Conservation (phyloP, 768 basidiomycete genomes). For the Kwoniella pini region DNA sequence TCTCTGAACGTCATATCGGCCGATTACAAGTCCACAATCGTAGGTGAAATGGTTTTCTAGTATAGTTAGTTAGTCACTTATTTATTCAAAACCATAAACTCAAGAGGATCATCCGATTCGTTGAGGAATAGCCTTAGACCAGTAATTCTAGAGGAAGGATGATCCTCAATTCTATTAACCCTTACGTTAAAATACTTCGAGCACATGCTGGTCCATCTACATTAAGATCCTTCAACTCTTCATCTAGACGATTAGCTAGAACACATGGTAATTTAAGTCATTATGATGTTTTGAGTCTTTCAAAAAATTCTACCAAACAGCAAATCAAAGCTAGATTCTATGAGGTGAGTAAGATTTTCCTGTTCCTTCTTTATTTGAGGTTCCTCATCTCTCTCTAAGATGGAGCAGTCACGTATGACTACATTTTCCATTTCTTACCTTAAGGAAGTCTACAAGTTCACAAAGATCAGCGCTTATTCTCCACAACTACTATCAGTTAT, state of each 20-base stretch:
- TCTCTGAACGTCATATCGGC: too few relatives aligned
- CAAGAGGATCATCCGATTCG: too few relatives aligned
- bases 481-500: constrained; percentile 28
- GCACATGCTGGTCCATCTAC: constrained; percentile 14
- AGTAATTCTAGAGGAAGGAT: neutral
- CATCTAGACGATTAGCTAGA: constrained; percentile 1
- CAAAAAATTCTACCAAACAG: constrained; percentile 44
- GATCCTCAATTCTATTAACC: neutral
- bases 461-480: neutral
- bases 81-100: neutral
- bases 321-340: constrained; percentile 54
- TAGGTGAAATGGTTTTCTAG: too few relatives aligned
- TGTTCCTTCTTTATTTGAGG: too few relatives aligned
- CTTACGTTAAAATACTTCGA: neutral
- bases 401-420: too few relatives aligned
- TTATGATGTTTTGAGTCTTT: constrained; percentile 46
- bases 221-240: constrained; percentile 8
- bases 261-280: constrained; percentile 24
- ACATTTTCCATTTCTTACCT: too few relatives aligned
- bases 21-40: too few relatives aligned
- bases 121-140: too few relatives aligned
- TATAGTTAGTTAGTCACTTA: too few relatives aligned
- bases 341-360: constrained; percentile 45
- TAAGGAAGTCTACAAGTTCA: too few relatives aligned
- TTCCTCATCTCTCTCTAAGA: too few relatives aligned